Evolutionary conservation across 768 basidiomycete species (phyloP), one percentile per base, ranked within the genome.

Genomic region (Podaxis sp.): DNA sequence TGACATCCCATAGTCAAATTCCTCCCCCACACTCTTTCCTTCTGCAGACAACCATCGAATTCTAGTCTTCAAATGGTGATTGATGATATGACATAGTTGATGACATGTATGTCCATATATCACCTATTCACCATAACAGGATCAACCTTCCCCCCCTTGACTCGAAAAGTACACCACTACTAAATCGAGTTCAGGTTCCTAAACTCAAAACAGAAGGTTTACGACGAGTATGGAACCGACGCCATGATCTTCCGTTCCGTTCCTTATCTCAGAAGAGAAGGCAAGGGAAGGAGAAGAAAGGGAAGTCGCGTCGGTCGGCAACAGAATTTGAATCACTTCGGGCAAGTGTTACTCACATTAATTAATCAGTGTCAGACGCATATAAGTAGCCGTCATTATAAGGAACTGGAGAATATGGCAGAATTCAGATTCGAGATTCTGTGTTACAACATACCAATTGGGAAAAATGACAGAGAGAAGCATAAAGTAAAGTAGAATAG

Each of bases 401-500:
- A 43, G 40, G 24, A 41, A 25, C 25, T 56, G 40, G 25, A 17
- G 25, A 55, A 50, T 50, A 24, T 22, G 29, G n/a, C 41, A 25
- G 13, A 27, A 17, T 38, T 51, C 49, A 55, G 49, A 50, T 24
- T 37, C 12, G 41, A 36, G 27, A 47, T 43, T 54, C 43, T 27
- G 56, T 56, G 43, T 46, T 61, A 61, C 33, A 59, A 38, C 58
- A 61, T 33, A 47, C 33, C 52, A 55, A 51, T 51, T 24, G 22
- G 25, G 22, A 43, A 60, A 46, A 49, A 50, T 64, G 50, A 60
- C 56, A 59, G 46, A 52, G 40, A 65, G 50, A 53, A 55, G 50
- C 51, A 52, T 55, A 59, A 60, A 55, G 50, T 63, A 66, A 67
- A 55, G 52, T 61, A 57, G 59, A 52, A 64, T 53, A 59, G 53